Evolutionary conservation across 1,284 basidiomycete species (phyloP).

Genomic region (Cystobasidium slooffiae): DNA sequence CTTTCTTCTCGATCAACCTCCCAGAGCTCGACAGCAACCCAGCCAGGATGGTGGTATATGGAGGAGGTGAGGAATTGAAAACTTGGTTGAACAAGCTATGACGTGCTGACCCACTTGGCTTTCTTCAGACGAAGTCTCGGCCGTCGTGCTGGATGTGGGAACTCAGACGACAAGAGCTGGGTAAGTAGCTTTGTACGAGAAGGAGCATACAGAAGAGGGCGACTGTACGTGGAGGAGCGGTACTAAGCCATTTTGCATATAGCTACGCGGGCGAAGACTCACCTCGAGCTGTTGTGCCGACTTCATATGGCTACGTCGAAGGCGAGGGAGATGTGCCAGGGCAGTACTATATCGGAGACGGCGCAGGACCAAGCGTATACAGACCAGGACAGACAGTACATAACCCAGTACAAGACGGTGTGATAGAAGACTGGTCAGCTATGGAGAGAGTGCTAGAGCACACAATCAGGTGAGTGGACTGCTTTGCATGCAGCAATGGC

Average conservation of each 20-base stretch:
- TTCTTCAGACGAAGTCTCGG: slow-evolving; percentile 94
- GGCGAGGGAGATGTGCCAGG: slow-evolving; percentile 54
- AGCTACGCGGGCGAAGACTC: slow-evolving; percentile 93
- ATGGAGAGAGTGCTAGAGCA: slow-evolving; percentile 49
- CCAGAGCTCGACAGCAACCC: background rate
- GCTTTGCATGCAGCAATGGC: slow-evolving; percentile 4
- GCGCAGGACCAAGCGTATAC: slow-evolving; percentile 84
- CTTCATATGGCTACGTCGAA: slow-evolving; percentile 77
- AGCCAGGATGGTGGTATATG: slow-evolving; percentile 68
- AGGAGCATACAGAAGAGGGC: background rate
- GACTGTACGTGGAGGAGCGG: background rate
- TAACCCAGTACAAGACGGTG: slow-evolving; percentile 81
- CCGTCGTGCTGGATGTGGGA: slow-evolving; percentile 93
- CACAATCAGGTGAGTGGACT: slow-evolving; percentile 44
- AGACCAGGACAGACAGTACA: slow-evolving; percentile 82
- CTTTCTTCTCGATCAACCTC: slow-evolving; percentile 31
- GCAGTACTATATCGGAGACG: slow-evolving; percentile 84
- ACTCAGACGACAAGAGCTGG: slow-evolving; percentile 87
- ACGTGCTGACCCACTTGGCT: no score
- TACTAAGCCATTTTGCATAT: background rate
- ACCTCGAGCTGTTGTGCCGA: slow-evolving; percentile 88
- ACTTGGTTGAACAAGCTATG: no score
- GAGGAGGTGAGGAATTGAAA: slow-evolving; percentile 64
- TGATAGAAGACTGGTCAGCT: slow-evolving; percentile 58
- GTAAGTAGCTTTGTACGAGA: slow-evolving; percentile 46